Percentiles rank a stretch among this genome's conserved stretches.
Conservation (phyloP, 441 rosid species). For the Pelargonium fulgidum region DNA sequence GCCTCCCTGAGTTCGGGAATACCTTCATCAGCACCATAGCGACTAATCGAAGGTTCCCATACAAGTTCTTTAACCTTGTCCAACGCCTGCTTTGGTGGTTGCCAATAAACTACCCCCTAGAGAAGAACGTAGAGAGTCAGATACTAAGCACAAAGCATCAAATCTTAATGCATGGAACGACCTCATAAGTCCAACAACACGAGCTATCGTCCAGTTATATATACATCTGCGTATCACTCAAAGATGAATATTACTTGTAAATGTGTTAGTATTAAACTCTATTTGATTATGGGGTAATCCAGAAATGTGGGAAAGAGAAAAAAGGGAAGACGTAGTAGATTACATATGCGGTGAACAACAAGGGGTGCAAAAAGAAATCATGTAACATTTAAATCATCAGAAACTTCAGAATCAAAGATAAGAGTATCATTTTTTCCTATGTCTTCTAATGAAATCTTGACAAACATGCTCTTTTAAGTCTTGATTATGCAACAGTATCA, state of each 20-base stretch:
- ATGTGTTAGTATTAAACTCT: no score
- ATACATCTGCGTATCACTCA: no score
- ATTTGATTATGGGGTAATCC: no score
- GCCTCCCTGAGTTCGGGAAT: constrained; percentile 70
- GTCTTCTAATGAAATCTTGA: no score
- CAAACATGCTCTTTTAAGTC: no score
- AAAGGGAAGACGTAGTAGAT: not conserved
- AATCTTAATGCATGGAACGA: no score
- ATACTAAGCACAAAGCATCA: constrained; percentile 9
- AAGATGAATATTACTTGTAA: no score
- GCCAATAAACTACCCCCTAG: constrained; percentile 95
- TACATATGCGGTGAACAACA: not conserved
- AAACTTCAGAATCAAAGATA: not conserved
- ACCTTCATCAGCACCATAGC: constrained; percentile 94
- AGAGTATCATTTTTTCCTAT: not conserved
- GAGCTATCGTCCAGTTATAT: no score
- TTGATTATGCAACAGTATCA: not conserved
- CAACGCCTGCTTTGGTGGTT: constrained; percentile 77
- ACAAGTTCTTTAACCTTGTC: constrained; percentile 75
- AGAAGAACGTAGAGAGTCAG: constrained; percentile 17
- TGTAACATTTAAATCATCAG: no score
- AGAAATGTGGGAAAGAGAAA: not conserved
- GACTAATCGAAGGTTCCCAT: constrained; percentile 67
- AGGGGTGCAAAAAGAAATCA: no score
- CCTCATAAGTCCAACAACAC: no score